Evolutionary conservation across 768 basidiomycete genomes (phyloP), one percentile per base, ranked within the genome.

Genomic region (Lactarius psammicola): DNA sequence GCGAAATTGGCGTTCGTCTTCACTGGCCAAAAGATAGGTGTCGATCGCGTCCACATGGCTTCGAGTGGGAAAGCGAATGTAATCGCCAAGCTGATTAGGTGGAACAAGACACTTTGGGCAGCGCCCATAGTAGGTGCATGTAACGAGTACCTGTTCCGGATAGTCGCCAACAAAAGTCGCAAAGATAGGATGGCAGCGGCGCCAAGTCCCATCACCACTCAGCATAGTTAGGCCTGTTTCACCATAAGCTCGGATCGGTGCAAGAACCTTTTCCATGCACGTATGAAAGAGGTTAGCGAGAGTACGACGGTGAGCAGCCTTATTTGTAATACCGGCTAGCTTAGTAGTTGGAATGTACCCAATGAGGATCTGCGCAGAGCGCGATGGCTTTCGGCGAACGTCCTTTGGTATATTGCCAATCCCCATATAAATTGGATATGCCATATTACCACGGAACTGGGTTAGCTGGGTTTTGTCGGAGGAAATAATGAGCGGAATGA

Each of bases 351-450:
- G 75, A 69, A 44, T 9, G 20, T 44, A 44, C 4, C 42, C 42
- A 4, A 44, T 20, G 4, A 44, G 2, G 18, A 44, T 44, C 18
- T 44, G 42, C 2, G 42, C 42, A 44, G 18, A 18, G 4, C 4
- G 44, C 8, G 10, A 46, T 4, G 44, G 44, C 10, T 46, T 46
- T 2, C 10, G n/a, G n/a, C n/a, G 10, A 11, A n/a, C n/a, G 9
- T 9, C 71, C 69, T 60, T 71, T 51, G 20, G 72, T 69, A 55
- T 36, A 20, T 70, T 70, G 20, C 69, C 64, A 20, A 70, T 64
- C 1, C 64, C 66, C 1, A 71, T 2, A 33, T 69, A 71, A 0
- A 71, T 54, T 9, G 70, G 68, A 56, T 71, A 71, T 3, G 68
- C 70, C 0, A 31, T 20, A 15, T 71, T 71, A 31, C 49, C 51